These are phyloP conservation scores for Clarireedia hainanense DNA, from an alignment of 2,329 filamentous ascomycete genomes.

Conservation along the genomic window DNA sequence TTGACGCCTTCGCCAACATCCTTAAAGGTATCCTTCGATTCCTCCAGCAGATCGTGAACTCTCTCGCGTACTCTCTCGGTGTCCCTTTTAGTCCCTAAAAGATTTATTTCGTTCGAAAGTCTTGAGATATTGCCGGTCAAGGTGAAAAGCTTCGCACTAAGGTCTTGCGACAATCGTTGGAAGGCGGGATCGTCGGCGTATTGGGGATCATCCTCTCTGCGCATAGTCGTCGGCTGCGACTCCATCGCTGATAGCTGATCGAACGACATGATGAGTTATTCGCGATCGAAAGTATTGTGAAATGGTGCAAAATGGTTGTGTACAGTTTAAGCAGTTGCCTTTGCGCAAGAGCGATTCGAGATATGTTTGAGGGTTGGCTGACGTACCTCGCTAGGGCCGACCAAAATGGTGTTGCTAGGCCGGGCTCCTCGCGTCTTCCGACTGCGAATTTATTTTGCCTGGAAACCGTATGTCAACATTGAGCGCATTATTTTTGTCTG, in stretches of 20 bases:
- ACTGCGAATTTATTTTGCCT: constrained; percentile 19
- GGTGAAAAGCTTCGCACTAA: constrained; percentile 83
- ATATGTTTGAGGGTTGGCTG: constrained; percentile 15
- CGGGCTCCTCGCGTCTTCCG: constrained; percentile 2
- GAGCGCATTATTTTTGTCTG: constrained; percentile 3
- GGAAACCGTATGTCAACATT: constrained; percentile 21
- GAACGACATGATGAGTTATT: constrained; percentile 65
- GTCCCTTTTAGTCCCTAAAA: constrained; percentile 84
- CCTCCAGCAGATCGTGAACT: constrained; percentile 79
- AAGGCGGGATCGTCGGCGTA: constrained; percentile 94
- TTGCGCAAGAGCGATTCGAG: constrained; percentile 8
- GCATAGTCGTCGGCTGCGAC: constrained; percentile 63
- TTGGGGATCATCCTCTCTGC: constrained; percentile 60
- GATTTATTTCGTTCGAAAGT: constrained; percentile 73
- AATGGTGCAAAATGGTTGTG: background rate
- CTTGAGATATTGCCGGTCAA: constrained; percentile 83
- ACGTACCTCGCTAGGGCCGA: constrained; percentile 15
- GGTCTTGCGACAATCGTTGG: constrained; percentile 68
- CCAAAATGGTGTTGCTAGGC: background rate
- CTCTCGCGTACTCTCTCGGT: constrained; percentile 85
- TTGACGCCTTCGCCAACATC: constrained; percentile 91
- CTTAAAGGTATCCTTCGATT: constrained; percentile 80
- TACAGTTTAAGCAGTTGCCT: constrained; percentile 8
- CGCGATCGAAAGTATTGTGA: background rate
- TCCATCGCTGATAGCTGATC: constrained; percentile 80